A percentile compares a stretch with the other conserved stretches of the same genome.
These are phyloP conservation scores for Yamadazyma takamatsuzukensis DNA, from an alignment of 805 yeast species.

Conservation along the genomic window DNA sequence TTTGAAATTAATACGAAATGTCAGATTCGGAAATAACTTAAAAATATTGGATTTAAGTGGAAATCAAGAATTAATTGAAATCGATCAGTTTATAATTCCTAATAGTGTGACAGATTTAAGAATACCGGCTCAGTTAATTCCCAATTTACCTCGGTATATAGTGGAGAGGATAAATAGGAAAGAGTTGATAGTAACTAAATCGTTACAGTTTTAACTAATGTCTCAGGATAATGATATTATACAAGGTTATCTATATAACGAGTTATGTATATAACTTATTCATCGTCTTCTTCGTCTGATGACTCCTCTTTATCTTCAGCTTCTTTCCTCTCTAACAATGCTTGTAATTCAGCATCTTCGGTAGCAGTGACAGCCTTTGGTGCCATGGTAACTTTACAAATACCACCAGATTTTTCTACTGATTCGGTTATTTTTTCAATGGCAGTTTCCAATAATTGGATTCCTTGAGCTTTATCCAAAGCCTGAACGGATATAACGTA, in stretches of 20 bases:
- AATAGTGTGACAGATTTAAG: constrained; percentile 34
- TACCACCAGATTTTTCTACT: constrained; percentile 75
- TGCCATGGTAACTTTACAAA: constrained; percentile 91
- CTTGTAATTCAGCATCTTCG: constrained; percentile 97
- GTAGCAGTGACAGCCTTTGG: constrained; percentile 99
- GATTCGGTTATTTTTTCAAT: constrained; percentile 69
- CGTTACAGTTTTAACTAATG: constrained; percentile 17
- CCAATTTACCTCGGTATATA: constrained; percentile 33
- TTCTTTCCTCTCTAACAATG: constrained; percentile 90
- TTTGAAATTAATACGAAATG: constrained; percentile 30
- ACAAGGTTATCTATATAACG: no score
- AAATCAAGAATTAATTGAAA: constrained; percentile 33
- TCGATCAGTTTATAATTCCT: constrained; percentile 37
- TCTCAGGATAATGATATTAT: no score
- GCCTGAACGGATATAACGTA: constrained; percentile 92
- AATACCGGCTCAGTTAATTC: constrained; percentile 30
- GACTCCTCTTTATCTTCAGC: constrained; percentile 82
- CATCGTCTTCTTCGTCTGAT: constrained; percentile 58
- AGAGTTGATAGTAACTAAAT: constrained; percentile 27
- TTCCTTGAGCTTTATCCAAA: constrained; percentile 85
- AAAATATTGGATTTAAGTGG: constrained; percentile 38
- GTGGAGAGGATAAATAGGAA: constrained; percentile 38
- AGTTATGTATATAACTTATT: constrained; percentile 1
- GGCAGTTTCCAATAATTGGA: constrained; percentile 73
- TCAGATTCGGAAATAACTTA: constrained; percentile 33